Percentiles rank a stretch among this genome's conserved stretches.
These are phyloP conservation scores for Carallia brachiata DNA, from an alignment of 345 rosid genomes.

Conservation along the genomic window DNA sequence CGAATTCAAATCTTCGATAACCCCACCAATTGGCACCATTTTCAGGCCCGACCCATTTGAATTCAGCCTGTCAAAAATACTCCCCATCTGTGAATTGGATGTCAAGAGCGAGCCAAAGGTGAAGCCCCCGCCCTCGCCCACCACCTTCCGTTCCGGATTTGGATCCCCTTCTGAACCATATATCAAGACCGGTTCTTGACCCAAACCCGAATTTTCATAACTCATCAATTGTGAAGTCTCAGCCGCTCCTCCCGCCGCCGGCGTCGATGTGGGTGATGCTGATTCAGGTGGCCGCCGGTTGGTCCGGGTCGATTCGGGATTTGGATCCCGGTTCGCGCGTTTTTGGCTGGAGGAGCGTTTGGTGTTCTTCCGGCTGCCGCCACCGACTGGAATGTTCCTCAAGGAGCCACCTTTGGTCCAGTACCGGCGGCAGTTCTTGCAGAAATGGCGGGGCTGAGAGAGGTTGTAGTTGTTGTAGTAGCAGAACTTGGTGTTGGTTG, in stretches of 20 bases:
- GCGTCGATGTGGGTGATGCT: slow-evolving; percentile 6
- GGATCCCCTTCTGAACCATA: slow-evolving; percentile 40
- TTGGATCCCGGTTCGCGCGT: slow-evolving; percentile 26
- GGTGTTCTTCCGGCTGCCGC: slow-evolving; percentile 65
- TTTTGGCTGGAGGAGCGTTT: slow-evolving; percentile 49
- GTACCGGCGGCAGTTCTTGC: slow-evolving; percentile 87
- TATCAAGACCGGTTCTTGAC: slow-evolving; percentile 41
- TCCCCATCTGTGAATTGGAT: slow-evolving; percentile 42
- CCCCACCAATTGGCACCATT: slow-evolving; percentile 33
- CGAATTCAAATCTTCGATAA: slow-evolving; percentile 32
- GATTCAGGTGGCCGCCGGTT: slow-evolving; percentile 22
- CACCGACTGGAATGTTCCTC: slow-evolving; percentile 91
- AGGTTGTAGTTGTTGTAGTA: slow-evolving; percentile 94
- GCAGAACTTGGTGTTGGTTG: slow-evolving; percentile 87
- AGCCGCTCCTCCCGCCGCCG: background rate
- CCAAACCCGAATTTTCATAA: slow-evolving; percentile 20
- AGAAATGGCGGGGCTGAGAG: slow-evolving; percentile 82
- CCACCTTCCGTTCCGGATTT: slow-evolving; percentile 33
- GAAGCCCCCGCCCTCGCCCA: slow-evolving; percentile 32
- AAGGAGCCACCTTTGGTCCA: slow-evolving; percentile 97
- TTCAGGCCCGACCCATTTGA: slow-evolving; percentile 43
- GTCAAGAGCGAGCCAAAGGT: slow-evolving; percentile 61
- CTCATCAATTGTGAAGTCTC: background rate
- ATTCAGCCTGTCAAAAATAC: slow-evolving; percentile 39
- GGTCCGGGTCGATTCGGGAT: slow-evolving; percentile 14